phyloP scores from a whole-genome alignment of 768 basidiomycete species.

The Amanita thiersii region DNA sequence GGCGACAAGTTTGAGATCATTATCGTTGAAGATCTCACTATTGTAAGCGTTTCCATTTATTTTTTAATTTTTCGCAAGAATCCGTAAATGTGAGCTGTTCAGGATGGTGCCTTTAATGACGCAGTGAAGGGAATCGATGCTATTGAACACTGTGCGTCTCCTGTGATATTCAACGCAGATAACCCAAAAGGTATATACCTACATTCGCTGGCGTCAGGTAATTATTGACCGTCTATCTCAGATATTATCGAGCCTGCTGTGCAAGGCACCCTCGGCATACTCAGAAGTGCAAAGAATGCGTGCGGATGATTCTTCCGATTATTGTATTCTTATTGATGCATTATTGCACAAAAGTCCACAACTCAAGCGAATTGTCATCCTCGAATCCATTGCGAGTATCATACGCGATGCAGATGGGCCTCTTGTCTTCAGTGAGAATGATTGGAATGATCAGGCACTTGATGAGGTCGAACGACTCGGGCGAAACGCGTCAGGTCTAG shows the following conservation, averaged over 20 bases:
- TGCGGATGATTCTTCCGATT: conserved; percentile 14
- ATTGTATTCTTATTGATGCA: no score
- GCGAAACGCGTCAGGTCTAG: conserved; percentile 24
- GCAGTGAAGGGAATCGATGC: conserved; percentile 72
- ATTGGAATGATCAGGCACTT: conserved; percentile 54
- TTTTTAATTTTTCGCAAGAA: neutral
- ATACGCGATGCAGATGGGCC: conserved; percentile 15
- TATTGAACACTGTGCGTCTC: conserved; percentile 63
- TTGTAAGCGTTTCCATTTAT: conserved; percentile 16
- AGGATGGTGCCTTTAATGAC: conserved; percentile 71
- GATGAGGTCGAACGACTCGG: conserved; percentile 42
- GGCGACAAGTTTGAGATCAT: conserved; percentile 56
- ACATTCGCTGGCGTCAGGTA: neutral
- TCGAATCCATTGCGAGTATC: conserved; percentile 47
- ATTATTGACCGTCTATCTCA: conserved; percentile 15
- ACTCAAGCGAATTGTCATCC: conserved; percentile 60
- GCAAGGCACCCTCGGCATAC: conserved; percentile 55
- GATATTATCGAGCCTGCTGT: conserved; percentile 71
- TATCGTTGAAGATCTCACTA: conserved; percentile 60
- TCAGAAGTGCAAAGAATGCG: conserved; percentile 53
- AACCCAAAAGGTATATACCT: conserved; percentile 27
- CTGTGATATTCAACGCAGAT: conserved; percentile 38
- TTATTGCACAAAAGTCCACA: no score
- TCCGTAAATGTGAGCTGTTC: neutral
- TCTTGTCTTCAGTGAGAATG: conserved; percentile 31